A percentile compares a stretch with the other conserved stretches of the same genome.
Evolutionary conservation across 1,139 yeast genomes (phyloP).

Genomic region (Saccharomyces hybrid): DNA sequence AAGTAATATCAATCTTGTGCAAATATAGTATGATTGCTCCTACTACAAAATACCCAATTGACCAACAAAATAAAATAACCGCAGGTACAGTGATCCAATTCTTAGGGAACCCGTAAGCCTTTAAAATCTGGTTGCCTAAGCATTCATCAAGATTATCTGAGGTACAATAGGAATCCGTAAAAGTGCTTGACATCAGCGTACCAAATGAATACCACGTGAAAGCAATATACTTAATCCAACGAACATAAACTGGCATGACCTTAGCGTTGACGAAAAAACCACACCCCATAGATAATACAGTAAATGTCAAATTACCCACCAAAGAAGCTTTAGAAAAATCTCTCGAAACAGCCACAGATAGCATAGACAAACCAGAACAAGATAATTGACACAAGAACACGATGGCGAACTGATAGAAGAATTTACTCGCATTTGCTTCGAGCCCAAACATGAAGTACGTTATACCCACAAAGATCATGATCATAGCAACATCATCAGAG

Average conservation of each 20-base stretch:
- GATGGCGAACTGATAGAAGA: slow-evolving; percentile 57
- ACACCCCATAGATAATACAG: slow-evolving; percentile 69
- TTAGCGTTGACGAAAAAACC: slow-evolving; percentile 73
- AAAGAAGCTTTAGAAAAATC: slow-evolving; percentile 62
- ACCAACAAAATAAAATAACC: slow-evolving; percentile 53
- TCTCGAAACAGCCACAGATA: slow-evolving; percentile 48
- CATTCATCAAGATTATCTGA: slow-evolving; percentile 38
- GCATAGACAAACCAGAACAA: slow-evolving; percentile 25
- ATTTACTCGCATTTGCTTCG: slow-evolving; percentile 41
- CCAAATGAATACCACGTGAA: slow-evolving; percentile 78
- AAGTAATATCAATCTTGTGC: slow-evolving; percentile 44
- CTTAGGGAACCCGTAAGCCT: slow-evolving; percentile 52
- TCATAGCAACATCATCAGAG: slow-evolving; percentile 62
- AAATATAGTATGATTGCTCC: slow-evolving; percentile 43
- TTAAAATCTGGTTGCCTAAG: slow-evolving; percentile 40
- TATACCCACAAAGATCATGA: slow-evolving; percentile 50
- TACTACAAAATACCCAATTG: slow-evolving; percentile 45
- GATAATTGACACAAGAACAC: slow-evolving; percentile 45
- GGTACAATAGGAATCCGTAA: slow-evolving; percentile 52
- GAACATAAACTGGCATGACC: slow-evolving; percentile 75
- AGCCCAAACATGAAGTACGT: slow-evolving; percentile 78
- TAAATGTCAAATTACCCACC: slow-evolving; percentile 55
- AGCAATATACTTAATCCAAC: slow-evolving; percentile 74
- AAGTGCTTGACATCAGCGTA: slow-evolving; percentile 58
- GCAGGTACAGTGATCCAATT: slow-evolving; percentile 66